A percentile compares a stretch with the other conserved stretches of the same genome.
Conservation (phyloP, 202 grass and related monocot species). For the Alloteropsis angusta region DNA sequence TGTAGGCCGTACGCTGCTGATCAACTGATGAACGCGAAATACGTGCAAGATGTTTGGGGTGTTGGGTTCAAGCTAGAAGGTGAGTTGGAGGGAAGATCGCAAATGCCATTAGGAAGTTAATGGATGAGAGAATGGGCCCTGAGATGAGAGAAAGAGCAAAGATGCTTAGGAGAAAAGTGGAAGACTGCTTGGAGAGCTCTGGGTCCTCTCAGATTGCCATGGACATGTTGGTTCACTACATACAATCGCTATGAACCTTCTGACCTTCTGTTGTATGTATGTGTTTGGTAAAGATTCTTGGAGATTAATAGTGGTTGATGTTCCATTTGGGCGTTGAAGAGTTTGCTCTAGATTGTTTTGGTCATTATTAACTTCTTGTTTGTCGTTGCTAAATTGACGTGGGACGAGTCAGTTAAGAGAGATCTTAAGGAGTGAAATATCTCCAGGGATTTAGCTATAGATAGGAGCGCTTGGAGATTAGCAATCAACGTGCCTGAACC, state of each 20-base stretch:
- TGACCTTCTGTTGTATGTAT: background rate
- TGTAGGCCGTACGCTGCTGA: slow-evolving; percentile 38
- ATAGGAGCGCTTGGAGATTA: too few species aligned
- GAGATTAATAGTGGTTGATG: background rate
- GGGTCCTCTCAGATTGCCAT: slow-evolving; percentile 3
- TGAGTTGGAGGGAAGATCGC: slow-evolving; percentile 14
- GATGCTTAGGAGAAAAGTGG: background rate
- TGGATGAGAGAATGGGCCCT: slow-evolving; percentile 15
- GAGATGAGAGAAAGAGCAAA: slow-evolving; percentile 31
- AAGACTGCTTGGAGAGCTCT: background rate
- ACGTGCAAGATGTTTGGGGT: slow-evolving; percentile 40
- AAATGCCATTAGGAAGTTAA: slow-evolving; percentile 8
- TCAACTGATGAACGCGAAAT: slow-evolving; percentile 62
- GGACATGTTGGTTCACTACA: slow-evolving; percentile 23
- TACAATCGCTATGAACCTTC: background rate
- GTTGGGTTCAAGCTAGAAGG: slow-evolving; percentile 42
- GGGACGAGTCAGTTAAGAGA: too few species aligned
- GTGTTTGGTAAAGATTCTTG: too few species aligned
- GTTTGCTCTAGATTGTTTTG: too few species aligned
- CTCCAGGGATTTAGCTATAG: too few species aligned
- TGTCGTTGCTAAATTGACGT: too few species aligned
- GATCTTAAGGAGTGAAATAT: too few species aligned
- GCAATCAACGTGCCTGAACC: too few species aligned
- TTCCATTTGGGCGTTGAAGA: background rate
- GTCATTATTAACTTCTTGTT: too few species aligned